Conservation (phyloP, 2,329 filamentous ascomycete species). For the Akanthomyces dipterigenus region DNA sequence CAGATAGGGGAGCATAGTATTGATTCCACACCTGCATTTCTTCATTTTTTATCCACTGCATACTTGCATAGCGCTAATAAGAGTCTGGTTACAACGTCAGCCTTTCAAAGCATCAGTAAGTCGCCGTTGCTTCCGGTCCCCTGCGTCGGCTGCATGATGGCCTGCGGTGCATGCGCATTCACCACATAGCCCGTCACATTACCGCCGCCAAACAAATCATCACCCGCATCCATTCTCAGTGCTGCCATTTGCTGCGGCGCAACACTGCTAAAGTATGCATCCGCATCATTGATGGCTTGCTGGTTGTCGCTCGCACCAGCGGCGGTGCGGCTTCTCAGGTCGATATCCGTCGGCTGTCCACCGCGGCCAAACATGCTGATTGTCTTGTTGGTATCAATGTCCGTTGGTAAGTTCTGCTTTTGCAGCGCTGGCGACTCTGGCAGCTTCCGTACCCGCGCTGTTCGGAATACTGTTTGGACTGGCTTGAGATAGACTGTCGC, state of each 20-base stretch:
- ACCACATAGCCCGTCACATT: constrained; percentile 60
- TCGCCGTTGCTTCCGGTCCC: constrained; percentile 63
- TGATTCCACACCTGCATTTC: not conserved
- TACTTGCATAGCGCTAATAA: not conserved
- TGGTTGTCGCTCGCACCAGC: constrained; percentile 39
- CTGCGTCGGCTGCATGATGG: constrained; percentile 63
- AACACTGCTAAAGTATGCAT: constrained; percentile 82
- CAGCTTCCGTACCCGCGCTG: constrained; percentile 72
- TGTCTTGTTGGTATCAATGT: constrained; percentile 50
- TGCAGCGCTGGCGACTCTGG: constrained; percentile 82
- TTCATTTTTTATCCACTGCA: not conserved
- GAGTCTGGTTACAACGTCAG: not conserved
- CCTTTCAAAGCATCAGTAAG: constrained; percentile 55
- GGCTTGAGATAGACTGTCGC: constrained; percentile 98
- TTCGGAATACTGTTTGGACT: constrained; percentile 92
- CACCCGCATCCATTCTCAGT: constrained; percentile 59
- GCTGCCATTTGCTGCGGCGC: constrained; percentile 66
- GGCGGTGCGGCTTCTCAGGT: constrained; percentile 32
- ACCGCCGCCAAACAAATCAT: constrained; percentile 55
- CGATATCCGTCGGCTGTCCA: constrained; percentile 44
- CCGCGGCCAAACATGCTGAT: constrained; percentile 52
- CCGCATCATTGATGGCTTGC: constrained; percentile 74
- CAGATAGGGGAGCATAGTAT: not conserved
- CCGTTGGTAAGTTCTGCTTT: constrained; percentile 54
- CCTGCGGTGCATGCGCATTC: constrained; percentile 73